Base-by-base conservation (phyloP, 768 basidiomycete genomes). In the Leucocoprinus leucothites region DNA sequence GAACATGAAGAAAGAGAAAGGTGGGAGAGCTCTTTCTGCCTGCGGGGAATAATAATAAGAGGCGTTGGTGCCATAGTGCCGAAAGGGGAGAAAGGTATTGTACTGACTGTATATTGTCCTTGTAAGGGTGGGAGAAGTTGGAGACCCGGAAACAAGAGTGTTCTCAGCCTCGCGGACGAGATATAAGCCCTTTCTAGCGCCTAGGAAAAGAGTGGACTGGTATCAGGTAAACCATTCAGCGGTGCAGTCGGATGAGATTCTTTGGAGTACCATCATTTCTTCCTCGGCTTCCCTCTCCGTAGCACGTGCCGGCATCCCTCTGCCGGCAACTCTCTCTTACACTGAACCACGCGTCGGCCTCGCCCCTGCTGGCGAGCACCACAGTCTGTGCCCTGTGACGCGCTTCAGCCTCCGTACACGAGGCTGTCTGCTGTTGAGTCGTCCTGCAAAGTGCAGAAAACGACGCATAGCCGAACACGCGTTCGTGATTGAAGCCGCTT, bases 1-100 rank as follows among this genome's bases (percentile, higher is more conserved):
- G 68, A 80, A 71, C 85, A 88, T 87, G 74, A 70, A 73, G 69
- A 70, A 67, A 71, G 50, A 63, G 62, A 56, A 56, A 46, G 54
- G 58, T 58, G 61, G 22, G 54, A 21, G 21, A 21, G 26, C 47
- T 55, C 47, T 56, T 36, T 56, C 47, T 24, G 48, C 31, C 54
- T 56, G 46, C 13, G 47, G 54, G 44, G 31, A 56, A 56, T 56
- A 56, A 56, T 56, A 56, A 56, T 47, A 48, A 56, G 22, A 13
- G 36, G 34, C 26, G 18, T 34, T 40, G 22, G 48, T 9, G 36
- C 35, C 45, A 16, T 55, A 42, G 38, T 56, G 25, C 54, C 54
- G 34, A 56, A 56, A 49, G 19, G 47, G 47, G 46, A 56, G 3
- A 43, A 16, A 19, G 6, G 4, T 34, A 44, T 44, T 42, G 47